phyloP scores from a whole-genome alignment of 257 asterid species.

The Solanum dulcamara region DNA sequence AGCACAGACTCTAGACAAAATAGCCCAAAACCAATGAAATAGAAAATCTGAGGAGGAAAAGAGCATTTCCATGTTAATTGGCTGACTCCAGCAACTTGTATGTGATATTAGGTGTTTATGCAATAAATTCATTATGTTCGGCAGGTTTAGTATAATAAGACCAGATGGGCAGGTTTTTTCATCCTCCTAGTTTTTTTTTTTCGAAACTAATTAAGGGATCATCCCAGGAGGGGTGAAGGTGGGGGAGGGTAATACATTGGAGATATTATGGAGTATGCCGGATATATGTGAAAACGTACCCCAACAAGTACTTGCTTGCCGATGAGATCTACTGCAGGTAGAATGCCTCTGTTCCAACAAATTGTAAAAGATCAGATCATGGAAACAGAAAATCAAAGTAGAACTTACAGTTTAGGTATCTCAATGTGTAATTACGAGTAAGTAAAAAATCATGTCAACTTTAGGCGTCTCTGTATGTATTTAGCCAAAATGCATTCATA shows the following conservation, averaged over 20 bases:
- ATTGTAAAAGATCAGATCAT: conserved; percentile 1
- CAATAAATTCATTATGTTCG: background rate
- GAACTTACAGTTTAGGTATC: no score
- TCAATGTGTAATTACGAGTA: no score
- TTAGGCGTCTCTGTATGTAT: no score
- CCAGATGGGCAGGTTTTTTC: background rate
- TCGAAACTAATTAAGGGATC: background rate
- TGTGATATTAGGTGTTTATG: background rate
- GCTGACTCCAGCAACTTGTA: background rate
- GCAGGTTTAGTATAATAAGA: background rate
- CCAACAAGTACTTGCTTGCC: conserved; percentile 70
- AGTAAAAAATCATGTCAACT: no score
- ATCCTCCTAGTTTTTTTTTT: background rate
- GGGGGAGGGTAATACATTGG: background rate
- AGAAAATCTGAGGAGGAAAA: conserved; percentile 45
- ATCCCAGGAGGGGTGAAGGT: no score
- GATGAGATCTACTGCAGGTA: conserved; percentile 86
- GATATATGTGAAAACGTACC: conserved; percentile 34
- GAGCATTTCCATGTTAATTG: background rate
- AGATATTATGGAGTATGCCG: background rate
- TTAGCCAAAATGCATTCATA: background rate
- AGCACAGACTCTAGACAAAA: conserved; percentile 79
- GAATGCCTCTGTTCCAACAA: conserved; percentile 64
- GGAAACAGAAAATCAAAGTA: background rate
- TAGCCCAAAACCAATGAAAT: conserved; percentile 87